phyloP scores from a whole-genome alignment of 768 basidiomycete genomes.

The Termitomyces heimii region DNA sequence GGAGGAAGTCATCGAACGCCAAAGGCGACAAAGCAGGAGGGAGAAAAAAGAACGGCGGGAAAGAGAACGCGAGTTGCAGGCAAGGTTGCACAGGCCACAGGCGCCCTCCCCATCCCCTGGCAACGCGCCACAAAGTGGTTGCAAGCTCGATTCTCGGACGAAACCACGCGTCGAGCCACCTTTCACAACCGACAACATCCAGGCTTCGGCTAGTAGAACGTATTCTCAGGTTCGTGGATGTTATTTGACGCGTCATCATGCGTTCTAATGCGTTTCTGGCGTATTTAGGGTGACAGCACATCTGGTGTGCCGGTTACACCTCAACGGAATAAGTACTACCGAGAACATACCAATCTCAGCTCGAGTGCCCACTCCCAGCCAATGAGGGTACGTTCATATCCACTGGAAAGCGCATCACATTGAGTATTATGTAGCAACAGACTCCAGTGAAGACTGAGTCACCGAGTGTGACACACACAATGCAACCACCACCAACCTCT shows the following conservation, averaged over 20 bases:
- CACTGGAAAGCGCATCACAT: constrained; percentile 3
- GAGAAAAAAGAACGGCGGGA: constrained; percentile 43
- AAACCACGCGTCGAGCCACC: constrained; percentile 52
- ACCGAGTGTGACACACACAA: constrained; percentile 34
- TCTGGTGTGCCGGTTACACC: constrained; percentile 44
- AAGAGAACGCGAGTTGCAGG: constrained; percentile 42
- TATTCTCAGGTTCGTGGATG: constrained; percentile 36
- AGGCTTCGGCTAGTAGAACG: constrained; percentile 22
- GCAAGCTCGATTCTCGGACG: constrained; percentile 44
- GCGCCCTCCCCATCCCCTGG: constrained; percentile 49
- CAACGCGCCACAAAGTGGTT: constrained; percentile 38
- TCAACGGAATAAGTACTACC: constrained; percentile 57
- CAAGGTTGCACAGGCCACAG: constrained; percentile 23
- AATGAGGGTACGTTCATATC: constrained; percentile 21
- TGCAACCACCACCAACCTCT: constrained; percentile 15
- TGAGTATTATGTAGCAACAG: constrained; percentile 15
- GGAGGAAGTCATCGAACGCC: constrained; percentile 73
- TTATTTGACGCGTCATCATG: constrained; percentile 25
- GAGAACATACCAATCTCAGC: constrained; percentile 40
- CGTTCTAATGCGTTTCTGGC: constrained; percentile 1
- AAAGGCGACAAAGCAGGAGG: constrained; percentile 52
- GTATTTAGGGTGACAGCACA: constrained; percentile 6
- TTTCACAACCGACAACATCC: constrained; percentile 23
- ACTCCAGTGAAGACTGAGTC: constrained; percentile 35
- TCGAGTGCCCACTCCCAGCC: constrained; percentile 17